A percentile compares a stretch with the other conserved stretches of the same genome.
These are phyloP conservation scores for Rhizopogon roseolus DNA, from an alignment of 768 basidiomycete species.

Conservation along the genomic window DNA sequence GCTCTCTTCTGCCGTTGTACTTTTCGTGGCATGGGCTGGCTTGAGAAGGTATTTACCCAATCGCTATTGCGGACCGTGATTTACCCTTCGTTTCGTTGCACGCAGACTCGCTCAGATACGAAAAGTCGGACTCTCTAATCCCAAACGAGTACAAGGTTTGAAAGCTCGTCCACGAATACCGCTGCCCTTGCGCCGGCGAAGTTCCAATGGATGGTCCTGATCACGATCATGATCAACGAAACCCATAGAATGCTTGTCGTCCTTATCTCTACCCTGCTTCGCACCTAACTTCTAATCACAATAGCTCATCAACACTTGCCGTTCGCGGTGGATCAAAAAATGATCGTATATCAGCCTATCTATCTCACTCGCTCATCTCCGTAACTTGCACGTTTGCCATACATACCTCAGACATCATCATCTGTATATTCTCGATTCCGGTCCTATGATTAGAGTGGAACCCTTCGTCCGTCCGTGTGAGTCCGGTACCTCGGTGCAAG, in stretches of 20 bases:
- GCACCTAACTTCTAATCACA: neutral
- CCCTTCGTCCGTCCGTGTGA: neutral
- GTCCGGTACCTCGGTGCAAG: neutral
- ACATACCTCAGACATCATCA: slow-evolving; percentile 6
- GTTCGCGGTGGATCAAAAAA: slow-evolving; percentile 8
- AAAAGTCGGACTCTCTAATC: slow-evolving; percentile 37
- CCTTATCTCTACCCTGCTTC: slow-evolving; percentile 5
- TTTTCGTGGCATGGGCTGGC: slow-evolving; percentile 60
- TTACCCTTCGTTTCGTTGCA: slow-evolving; percentile 3
- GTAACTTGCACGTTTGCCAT: slow-evolving; percentile 3
- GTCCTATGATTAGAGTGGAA: slow-evolving; percentile 2
- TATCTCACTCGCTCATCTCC: slow-evolving; percentile 10
- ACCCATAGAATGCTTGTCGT: slow-evolving; percentile 7
- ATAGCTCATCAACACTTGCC: neutral
- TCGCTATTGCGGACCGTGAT: slow-evolving; percentile 11
- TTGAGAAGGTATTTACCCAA: slow-evolving; percentile 46
- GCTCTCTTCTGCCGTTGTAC: slow-evolving; percentile 51
- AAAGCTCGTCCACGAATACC: slow-evolving; percentile 29
- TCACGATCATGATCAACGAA: slow-evolving; percentile 3
- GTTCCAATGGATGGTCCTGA: slow-evolving; percentile 37
- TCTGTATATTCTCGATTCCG: slow-evolving; percentile 6
- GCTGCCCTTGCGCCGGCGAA: slow-evolving; percentile 34
- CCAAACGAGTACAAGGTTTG: slow-evolving; percentile 10
- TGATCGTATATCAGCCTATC: slow-evolving; percentile 5
- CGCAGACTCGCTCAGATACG: slow-evolving; percentile 41